Conservation (phyloP, 352 stramenopile species). For the Peronospora belbahrii region DNA sequence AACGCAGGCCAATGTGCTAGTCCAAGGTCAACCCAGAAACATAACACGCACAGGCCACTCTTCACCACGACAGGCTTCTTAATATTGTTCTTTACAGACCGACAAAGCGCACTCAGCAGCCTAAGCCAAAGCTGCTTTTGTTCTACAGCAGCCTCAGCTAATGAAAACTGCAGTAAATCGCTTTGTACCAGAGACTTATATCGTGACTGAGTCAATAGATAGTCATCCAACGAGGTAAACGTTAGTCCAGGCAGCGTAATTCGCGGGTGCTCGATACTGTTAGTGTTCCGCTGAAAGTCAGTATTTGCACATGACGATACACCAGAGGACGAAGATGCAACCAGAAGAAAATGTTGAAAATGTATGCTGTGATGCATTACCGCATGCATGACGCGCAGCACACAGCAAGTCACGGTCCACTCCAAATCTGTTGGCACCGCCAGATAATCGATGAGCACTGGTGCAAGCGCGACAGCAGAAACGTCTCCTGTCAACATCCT, state of each 20-base stretch:
- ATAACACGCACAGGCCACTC: conserved; percentile 32
- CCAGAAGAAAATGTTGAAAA: conserved; percentile 46
- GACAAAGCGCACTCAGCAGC: conserved; percentile 40
- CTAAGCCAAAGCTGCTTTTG: conserved; percentile 30
- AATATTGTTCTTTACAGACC: conserved; percentile 43
- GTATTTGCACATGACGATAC: conserved; percentile 6
- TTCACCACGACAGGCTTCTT: conserved; percentile 37
- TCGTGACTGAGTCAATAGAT: conserved; percentile 26
- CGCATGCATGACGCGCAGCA: conserved; percentile 42
- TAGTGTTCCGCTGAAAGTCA: conserved; percentile 3
- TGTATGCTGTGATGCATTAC: conserved; percentile 42
- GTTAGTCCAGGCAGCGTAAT: conserved; percentile 32
- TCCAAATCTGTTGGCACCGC: conserved; percentile 33
- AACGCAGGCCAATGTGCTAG: conserved; percentile 12
- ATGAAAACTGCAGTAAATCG: conserved; percentile 15
- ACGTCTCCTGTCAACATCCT: conserved; percentile 43
- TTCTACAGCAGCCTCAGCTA: conserved; percentile 24
- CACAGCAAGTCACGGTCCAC: conserved; percentile 31
- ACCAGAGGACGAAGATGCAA: conserved; percentile 18
- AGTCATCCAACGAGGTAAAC: conserved; percentile 43
- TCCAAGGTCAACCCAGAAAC: conserved; percentile 38
- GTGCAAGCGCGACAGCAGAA: conserved; percentile 31
- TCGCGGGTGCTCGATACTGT: conserved; percentile 28
- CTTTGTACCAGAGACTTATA: conserved; percentile 10
- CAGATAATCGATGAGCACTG: conserved; percentile 50